Conservation (phyloP, 169 alveolate species). For the Cyclospora cayetanensis region DNA sequence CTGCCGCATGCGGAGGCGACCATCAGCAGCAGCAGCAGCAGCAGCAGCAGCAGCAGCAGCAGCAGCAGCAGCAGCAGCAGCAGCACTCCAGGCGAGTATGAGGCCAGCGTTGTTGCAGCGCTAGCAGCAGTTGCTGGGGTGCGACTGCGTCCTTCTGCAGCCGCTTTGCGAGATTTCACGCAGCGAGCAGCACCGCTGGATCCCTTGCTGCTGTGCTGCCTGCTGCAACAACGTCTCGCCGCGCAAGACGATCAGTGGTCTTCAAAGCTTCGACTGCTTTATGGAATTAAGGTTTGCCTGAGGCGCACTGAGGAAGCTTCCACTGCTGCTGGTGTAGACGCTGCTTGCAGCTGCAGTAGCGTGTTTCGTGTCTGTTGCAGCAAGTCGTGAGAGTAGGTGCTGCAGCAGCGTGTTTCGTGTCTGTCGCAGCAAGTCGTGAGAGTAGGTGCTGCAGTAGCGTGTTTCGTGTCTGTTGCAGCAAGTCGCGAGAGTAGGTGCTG, state of each 20-base stretch:
- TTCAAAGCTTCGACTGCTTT: neutral
- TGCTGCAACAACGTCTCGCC: neutral
- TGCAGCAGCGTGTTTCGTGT: neutral
- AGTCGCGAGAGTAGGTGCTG: too few relatives aligned
- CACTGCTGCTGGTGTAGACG: conserved; percentile 13
- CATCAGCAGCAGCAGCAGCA: neutral
- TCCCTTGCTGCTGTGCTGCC: conserved; percentile 16
- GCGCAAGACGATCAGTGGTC: neutral
- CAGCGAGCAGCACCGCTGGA: neutral
- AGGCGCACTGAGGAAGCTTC: too few relatives aligned
- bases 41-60: conserved; percentile 12
- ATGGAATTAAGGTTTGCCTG: neutral
- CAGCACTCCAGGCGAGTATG: neutral
- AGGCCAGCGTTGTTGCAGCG: neutral
- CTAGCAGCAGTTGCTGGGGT: neutral
- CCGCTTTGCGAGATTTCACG: neutral
- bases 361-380: neutral
- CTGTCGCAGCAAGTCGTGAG: neutral
- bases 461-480: neutral
- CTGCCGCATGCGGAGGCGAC: neutral
- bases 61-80: conserved; percentile 30
- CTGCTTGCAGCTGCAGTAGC: conserved; percentile 22
- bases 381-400: too few relatives aligned
- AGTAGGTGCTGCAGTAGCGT: too few relatives aligned
- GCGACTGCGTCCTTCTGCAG: neutral